These are phyloP conservation scores for Nakazawaea laoshanensis DNA, from an alignment of 805 yeast species.

Conservation along the genomic window DNA sequence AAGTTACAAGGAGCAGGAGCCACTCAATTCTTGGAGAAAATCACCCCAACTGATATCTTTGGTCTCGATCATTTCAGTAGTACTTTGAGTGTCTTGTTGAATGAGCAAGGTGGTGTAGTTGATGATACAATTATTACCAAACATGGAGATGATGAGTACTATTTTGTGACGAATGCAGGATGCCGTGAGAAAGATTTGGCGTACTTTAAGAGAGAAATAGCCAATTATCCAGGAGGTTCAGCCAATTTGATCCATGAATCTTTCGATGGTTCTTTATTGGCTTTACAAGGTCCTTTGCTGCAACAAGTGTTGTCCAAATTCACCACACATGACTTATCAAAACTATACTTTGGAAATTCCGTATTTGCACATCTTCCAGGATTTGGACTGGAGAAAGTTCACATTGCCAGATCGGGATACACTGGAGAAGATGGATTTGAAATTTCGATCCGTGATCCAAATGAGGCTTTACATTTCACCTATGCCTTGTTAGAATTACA, in stretches of 20 bases:
- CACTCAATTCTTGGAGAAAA: conserved; percentile 56
- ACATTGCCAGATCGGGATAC: conserved; percentile 92
- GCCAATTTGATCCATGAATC: conserved; percentile 25
- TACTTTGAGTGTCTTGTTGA: conserved; percentile 70
- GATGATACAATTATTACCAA: conserved; percentile 92
- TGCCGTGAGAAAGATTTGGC: conserved; percentile 74
- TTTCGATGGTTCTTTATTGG: conserved; percentile 71
- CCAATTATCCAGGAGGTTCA: conserved; percentile 22
- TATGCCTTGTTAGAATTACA: conserved; percentile 44
- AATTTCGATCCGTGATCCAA: conserved; percentile 58
- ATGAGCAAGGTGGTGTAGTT: conserved; percentile 71
- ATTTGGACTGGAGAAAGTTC: conserved; percentile 39
- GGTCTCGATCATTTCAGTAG: conserved; percentile 48
- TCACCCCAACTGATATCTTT: conserved; percentile 85
- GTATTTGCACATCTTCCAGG: conserved; percentile 35
- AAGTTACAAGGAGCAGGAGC: conserved; percentile 62
- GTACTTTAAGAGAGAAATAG: conserved; percentile 50
- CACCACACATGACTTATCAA: conserved; percentile 48
- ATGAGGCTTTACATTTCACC: conserved; percentile 53
- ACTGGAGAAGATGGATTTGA: conserved; percentile 99
- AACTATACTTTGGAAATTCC: conserved; percentile 69
- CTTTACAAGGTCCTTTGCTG: conserved; percentile 90
- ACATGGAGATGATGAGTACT: conserved; percentile 62
- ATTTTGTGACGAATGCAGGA: conserved; percentile 94
- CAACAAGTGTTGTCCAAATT: conserved; percentile 56